Evolutionary conservation across 345 rosid genomes (phyloP), one percentile per base, ranked within the genome.

Genomic region (Nasturtium officinale): DNA sequence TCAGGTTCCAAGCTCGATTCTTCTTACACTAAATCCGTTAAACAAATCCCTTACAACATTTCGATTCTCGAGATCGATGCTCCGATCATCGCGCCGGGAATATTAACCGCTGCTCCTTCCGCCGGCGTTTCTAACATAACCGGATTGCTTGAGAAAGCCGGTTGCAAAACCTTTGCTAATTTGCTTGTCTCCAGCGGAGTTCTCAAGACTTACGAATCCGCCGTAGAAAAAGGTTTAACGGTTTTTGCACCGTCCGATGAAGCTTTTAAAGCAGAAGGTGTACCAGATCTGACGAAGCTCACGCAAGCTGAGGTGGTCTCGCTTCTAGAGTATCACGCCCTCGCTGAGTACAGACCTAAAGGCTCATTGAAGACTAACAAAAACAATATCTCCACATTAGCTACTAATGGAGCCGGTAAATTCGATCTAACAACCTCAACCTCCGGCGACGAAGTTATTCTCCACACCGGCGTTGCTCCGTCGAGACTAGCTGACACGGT

Each of bases 191-290:
- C 86, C 1, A 95, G 87, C 30, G 99, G 99, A 11, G 97, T 91
- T 18, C 66, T 91, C 50, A 90, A 91, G 81, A 86, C 83, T 20
- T 95, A 81, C 43, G 81, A 85, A 83, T 61, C 96, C 1, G 84
- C 90, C 11, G 11, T 80, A 4, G 85, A 78, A 2, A 88, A 91
- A 51, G 97, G 99, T 2, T 80, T 91, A 80, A 95, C 96, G 3
- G 42, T 91, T 17, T 95, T 95, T 45, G 97, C 97, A 16, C 97
- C 99, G 33, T 73, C 77, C 45, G 97, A 95, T 75, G 96, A 87
- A 79, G 97, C 99, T 8, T 95, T 95, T 40, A 90, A 88, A 80
- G 90, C 86, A 3, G 57, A 53, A 0, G 92, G 84, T 30, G 90
- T 87, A 2, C 96, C 96, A 15, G 92, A 87, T 85, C 81, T 90